Conservation (phyloP, 225 moss, liverwort and hornwort genomes). For the Ulota crispa region DNA sequence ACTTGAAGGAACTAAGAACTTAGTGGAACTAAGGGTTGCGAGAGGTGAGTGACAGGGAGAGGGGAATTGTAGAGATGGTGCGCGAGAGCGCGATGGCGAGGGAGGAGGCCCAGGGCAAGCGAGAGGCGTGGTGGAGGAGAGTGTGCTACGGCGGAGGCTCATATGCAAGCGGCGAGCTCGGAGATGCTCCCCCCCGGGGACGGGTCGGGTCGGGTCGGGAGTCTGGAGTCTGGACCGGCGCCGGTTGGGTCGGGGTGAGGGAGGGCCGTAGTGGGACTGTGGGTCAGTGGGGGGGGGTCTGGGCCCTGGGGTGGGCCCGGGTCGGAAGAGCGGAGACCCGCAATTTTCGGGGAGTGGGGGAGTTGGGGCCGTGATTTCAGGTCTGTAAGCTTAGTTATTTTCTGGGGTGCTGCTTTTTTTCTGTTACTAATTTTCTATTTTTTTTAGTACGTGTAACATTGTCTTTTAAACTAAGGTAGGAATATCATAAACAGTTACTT, state of each 20-base stretch:
- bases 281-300: not conserved
- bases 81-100: not conserved
- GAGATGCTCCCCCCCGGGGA: conserved; percentile 34
- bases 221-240: not conserved
- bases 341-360: not conserved
- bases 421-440: too few species aligned
- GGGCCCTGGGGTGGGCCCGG: not conserved
- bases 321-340: conserved; percentile 29
- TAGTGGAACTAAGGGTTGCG: too few species aligned
- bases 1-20: too few species aligned
- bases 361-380: not conserved
- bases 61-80: conserved; percentile 31
- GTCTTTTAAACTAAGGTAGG: too few species aligned
- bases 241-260: not conserved
- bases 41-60: not conserved
- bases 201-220: conserved; percentile 6
- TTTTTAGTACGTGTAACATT: too few species aligned
- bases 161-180: conserved; percentile 20
- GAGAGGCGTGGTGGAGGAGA: accelerated
- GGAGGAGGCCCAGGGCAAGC: not conserved
- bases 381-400: not conserved
- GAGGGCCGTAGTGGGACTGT: not conserved
- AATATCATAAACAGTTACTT: too few species aligned
- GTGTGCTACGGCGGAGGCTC: not conserved
- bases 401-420: not conserved